Percentiles rank a stretch among this genome's conserved stretches.
These are phyloP conservation scores for Colletotrichum tropicale DNA, from an alignment of 2,329 filamentous ascomycete genomes.

Conservation along the genomic window DNA sequence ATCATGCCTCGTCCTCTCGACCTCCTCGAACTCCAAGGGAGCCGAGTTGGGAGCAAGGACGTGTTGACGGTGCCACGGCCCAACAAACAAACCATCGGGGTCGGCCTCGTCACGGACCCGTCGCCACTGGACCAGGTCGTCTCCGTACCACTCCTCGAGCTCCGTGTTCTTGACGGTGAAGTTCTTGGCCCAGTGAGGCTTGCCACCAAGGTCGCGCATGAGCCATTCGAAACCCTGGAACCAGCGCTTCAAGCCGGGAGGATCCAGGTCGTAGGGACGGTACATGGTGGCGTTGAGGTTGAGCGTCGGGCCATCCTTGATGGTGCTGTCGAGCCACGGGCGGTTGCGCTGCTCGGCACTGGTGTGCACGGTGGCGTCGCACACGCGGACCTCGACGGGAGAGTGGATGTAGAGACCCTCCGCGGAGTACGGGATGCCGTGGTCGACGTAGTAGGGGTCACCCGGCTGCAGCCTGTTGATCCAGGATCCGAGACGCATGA, in stretches of 20 bases:
- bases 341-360: slow-evolving; percentile 31
- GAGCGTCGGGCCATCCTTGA: slow-evolving; percentile 71
- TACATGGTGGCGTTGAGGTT: slow-evolving; percentile 94
- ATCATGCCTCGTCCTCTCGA: slow-evolving; percentile 29
- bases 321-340: slow-evolving; percentile 72
- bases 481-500: slow-evolving; percentile 85
- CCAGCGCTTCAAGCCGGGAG: slow-evolving; percentile 77
- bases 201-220: slow-evolving; percentile 83
- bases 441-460: slow-evolving; percentile 67
- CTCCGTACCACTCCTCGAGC: slow-evolving; percentile 72
- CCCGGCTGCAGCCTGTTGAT: slow-evolving; percentile 67
- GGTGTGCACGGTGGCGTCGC: slow-evolving; percentile 63
- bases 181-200: slow-evolving; percentile 96
- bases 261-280: slow-evolving; percentile 78
- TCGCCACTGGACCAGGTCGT: slow-evolving; percentile 69
- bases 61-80: slow-evolving; percentile 84
- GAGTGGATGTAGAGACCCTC: slow-evolving; percentile 85
- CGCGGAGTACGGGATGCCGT: slow-evolving; percentile 79
- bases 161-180: slow-evolving; percentile 66
- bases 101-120: slow-evolving; percentile 73
- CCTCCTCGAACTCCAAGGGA: slow-evolving; percentile 41
- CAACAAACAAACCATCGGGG: slow-evolving; percentile 85
- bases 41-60: slow-evolving; percentile 50
- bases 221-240: slow-evolving; percentile 91
- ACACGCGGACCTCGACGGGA: slow-evolving; percentile 90